These are phyloP conservation scores for Aspergillus floridensis DNA, from an alignment of 2,329 filamentous ascomycete species.

Conservation along the genomic window DNA sequence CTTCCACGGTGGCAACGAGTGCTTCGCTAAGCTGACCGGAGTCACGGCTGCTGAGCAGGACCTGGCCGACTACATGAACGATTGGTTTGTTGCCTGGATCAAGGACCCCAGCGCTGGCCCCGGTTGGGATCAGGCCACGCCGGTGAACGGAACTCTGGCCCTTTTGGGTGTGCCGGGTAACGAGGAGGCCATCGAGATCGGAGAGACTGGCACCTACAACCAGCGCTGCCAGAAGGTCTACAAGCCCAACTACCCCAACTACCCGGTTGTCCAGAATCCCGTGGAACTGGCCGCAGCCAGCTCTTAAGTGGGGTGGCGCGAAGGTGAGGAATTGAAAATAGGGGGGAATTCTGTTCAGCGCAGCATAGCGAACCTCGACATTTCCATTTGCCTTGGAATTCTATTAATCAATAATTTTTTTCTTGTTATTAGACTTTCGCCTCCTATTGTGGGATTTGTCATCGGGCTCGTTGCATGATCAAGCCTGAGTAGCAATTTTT, in stretches of 20 bases:
- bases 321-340: not conserved
- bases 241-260: slow-evolving; percentile 19
- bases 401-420: not conserved
- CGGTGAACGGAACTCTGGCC: slow-evolving; percentile 18
- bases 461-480: not conserved
- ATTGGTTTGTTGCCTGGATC: slow-evolving; percentile 25
- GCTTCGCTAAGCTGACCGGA: slow-evolving; percentile 16
- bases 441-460: not conserved
- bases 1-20: slow-evolving; percentile 26
- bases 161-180: slow-evolving; percentile 19
- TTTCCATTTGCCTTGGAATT: not conserved
- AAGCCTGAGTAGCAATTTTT: not conserved
- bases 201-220: slow-evolving; percentile 20
- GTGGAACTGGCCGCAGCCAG: slow-evolving; percentile 9
- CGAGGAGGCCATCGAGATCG: slow-evolving; percentile 17
- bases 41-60: slow-evolving; percentile 19
- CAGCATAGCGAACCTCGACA: not conserved
- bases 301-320: not conserved
- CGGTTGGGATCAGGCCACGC: slow-evolving; percentile 17
- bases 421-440: not conserved
- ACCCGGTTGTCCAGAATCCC: slow-evolving; percentile 20
- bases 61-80: slow-evolving; percentile 21
- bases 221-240: slow-evolving; percentile 21
- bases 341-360: not conserved
- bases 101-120: slow-evolving; percentile 20